Conservation (phyloP, 2,329 filamentous ascomycete species). For the Dactylellina cionopaga region DNA sequence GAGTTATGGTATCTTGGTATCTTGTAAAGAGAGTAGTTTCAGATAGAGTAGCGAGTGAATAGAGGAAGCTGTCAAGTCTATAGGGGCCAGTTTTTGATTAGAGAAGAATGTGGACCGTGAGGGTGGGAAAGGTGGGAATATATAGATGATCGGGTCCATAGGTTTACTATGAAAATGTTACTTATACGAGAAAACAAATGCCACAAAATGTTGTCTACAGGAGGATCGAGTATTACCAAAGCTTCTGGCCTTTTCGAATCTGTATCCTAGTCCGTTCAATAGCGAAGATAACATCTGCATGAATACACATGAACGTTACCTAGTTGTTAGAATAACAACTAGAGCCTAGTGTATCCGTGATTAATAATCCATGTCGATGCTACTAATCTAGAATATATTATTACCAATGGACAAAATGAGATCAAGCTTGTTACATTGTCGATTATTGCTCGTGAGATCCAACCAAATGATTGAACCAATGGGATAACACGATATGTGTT, state of each 20-base stretch:
- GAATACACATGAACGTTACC: not conserved
- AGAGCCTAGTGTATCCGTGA: too few species aligned
- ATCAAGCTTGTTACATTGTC: too few species aligned
- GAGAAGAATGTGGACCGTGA: not conserved
- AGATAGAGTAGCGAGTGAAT: constrained; percentile 18
- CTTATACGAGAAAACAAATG: too few species aligned
- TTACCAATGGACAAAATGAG: too few species aligned
- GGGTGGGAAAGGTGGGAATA: not conserved
- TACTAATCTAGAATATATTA: too few species aligned
- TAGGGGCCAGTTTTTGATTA: constrained; percentile 15
- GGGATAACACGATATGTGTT: too few species aligned
- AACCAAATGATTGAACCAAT: too few species aligned
- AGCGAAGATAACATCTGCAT: not conserved
- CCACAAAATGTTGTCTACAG: not conserved
- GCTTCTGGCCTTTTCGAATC: not conserved
- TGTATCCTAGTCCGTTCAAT: too few species aligned
- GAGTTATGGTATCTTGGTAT: constrained; percentile 11
- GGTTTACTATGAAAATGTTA: not conserved
- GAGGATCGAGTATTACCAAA: not conserved
- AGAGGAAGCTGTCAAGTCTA: not conserved
- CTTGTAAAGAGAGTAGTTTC: constrained; percentile 10
- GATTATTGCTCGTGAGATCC: too few species aligned
- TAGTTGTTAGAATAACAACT: not conserved
- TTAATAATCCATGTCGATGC: too few species aligned
- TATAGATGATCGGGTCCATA: constrained; percentile 19